Evolutionary conservation across 352 stramenopile species (phyloP), one percentile per base, ranked within the genome.

Genomic region (Aphanomyces euteiches): DNA sequence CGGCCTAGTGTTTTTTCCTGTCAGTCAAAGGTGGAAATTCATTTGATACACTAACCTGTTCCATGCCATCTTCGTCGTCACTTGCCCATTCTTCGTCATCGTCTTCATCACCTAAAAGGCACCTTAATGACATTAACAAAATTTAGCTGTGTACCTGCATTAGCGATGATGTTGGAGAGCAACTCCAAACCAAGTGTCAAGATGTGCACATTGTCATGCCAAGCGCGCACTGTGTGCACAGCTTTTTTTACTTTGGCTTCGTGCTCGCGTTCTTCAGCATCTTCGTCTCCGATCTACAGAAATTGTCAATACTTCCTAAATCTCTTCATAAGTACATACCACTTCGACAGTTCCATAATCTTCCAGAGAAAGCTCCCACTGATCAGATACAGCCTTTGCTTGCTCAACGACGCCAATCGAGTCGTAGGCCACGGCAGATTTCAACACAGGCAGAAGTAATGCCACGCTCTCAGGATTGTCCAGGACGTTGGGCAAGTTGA

Each of bases 11-110:
- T 36, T 28, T 28, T 28, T n/a, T n/a, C n/a, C 28, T 28, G 28
- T 28, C 28, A 28, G 28, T 28, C 28, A 28, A 28, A 28, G 28
- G 28, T 28, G 28, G 28, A 28, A 28, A 28, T 28, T 28, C 1
- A 28, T 28, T 28, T 28, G 13, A 66, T 66, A 12, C 8, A 66
- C 63, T n/a, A 21, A 71, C 65, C 73, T 89, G 78, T 67, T 94
- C 88, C 88, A 96, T 96, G 34, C 82, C 87, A 47, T 96, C 88
- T 77, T 96, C 88, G 48, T 96, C 88, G 28, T 96, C 88, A 57
- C 86, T 96, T 4, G 71, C 85, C 88, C 88, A 96, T 60, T 94
- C 87, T 17, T 92, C 85, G 72, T 92, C 85, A 8, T 92, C 82
- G 0, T 90, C 81, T 13, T 82, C 82, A 80, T 59, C 13, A 28